Evolutionary conservation across 495 filamentous ascomycete species (phyloP).

Genomic region (Bathelium albidoporum): DNA sequence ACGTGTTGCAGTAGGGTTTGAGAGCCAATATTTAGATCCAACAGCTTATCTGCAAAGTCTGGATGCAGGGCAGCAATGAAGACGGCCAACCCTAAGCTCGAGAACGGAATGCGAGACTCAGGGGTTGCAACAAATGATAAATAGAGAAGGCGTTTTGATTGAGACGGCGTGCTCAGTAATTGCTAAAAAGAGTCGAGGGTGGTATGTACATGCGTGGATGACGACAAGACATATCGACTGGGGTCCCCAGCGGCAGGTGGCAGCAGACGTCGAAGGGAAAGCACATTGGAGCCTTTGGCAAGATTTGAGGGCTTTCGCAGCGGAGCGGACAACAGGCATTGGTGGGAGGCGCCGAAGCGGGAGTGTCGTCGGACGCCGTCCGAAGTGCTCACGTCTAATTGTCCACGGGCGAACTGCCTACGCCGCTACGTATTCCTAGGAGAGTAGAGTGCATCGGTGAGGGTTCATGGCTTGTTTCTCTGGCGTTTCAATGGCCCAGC

Average conservation of each 20-base stretch:
- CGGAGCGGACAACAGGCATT: not conserved
- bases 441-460: not conserved
- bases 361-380: not conserved
- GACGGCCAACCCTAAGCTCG: not conserved
- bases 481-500: not conserved
- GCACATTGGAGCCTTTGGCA: not conserved
- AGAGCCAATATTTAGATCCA: slow-evolving; percentile 1
- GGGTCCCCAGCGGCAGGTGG: no score
- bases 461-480: not conserved
- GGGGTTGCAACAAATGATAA: not conserved
- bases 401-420: not conserved
- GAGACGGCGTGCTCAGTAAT: not conserved
- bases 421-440: not conserved
- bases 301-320: not conserved
- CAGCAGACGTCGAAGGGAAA: not conserved
- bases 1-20: not conserved
- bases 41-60: not conserved
- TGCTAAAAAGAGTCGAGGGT: no score
- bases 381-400: not conserved
- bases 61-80: not conserved
- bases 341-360: not conserved
- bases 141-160: not conserved
- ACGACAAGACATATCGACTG: no score
- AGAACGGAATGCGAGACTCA: slow-evolving; percentile 1
- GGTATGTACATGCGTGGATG: no score